phyloP scores from a whole-genome alignment of 2,329 filamentous ascomycete species.

The Ophiostoma novo-ulmi region DNA sequence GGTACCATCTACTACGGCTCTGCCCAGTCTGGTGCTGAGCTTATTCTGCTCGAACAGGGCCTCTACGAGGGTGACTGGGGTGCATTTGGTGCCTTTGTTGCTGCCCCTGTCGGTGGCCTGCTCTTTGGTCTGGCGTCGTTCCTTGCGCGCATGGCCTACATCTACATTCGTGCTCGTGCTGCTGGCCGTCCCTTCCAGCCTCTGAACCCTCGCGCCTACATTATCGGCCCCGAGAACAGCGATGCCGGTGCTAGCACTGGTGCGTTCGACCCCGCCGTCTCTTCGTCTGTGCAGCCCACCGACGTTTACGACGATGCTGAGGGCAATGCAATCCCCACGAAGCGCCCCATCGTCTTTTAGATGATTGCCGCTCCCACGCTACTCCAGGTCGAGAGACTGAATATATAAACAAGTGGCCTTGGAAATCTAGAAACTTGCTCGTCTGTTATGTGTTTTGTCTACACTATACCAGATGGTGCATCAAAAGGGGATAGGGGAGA shows the following conservation, averaged over 20 bases:
- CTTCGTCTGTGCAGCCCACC: not conserved
- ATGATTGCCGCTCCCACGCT: not conserved
- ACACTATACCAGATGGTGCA: not conserved
- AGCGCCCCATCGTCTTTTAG: conserved; percentile 10
- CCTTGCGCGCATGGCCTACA: conserved; percentile 52
- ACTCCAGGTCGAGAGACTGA: not conserved
- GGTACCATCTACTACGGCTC: conserved; percentile 72
- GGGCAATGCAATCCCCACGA: not conserved
- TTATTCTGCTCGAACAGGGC: conserved; percentile 67
- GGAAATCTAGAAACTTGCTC: not conserved
- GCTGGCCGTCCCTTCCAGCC: conserved; percentile 61
- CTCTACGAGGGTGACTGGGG: conserved; percentile 76
- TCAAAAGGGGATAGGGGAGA: not conserved
- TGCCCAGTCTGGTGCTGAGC: conserved; percentile 55
- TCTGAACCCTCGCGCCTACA: conserved; percentile 44
- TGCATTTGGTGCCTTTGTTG: conserved; percentile 76
- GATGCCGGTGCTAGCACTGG: conserved; percentile 10
- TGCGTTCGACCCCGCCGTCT: not conserved
- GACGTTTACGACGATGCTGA: not conserved
- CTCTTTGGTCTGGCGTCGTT: conserved; percentile 65
- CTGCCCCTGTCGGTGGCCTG: conserved; percentile 69
- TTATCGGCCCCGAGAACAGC: conserved; percentile 15
- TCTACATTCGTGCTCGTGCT: conserved; percentile 53
- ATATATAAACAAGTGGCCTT: not conserved
- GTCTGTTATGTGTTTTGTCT: not conserved